Conservation (phyloP, 1,284 basidiomycete genomes). For the Apiotrichum brassicae region DNA sequence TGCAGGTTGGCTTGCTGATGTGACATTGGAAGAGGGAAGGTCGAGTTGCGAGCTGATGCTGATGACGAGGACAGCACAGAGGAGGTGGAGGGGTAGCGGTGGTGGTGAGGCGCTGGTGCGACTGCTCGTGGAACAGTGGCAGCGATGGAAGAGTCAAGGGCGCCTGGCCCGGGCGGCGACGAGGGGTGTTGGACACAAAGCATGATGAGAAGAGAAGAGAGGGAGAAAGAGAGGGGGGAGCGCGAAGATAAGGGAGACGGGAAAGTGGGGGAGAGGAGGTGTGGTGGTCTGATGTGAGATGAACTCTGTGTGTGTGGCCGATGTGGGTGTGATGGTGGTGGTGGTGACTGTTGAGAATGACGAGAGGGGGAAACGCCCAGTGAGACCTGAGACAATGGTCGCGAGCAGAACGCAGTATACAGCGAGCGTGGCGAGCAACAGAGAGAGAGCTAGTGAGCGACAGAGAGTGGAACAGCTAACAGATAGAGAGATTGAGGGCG, state of each 20-base stretch:
- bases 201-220: neutral
- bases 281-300: neutral
- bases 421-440: too few species aligned
- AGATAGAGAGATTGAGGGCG: too few species aligned
- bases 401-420: too few species aligned
- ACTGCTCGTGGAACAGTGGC: neutral
- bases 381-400: too few species aligned
- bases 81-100: neutral
- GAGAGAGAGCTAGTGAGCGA: too few species aligned
- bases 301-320: too few species aligned
- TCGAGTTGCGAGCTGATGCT: neutral
- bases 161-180: neutral
- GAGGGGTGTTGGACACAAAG: conserved; percentile 4
- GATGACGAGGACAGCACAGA: neutral
- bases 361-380: too few species aligned
- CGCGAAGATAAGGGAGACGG: neutral
- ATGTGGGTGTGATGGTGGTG: too few species aligned
- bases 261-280: neutral
- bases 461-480: too few species aligned
- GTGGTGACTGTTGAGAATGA: too few species aligned
- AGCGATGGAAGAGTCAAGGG: neutral
- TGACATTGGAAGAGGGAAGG: too few species aligned
- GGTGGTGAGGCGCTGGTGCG: too few species aligned
- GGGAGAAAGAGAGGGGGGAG: neutral
- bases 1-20: neutral